Evolutionary conservation across 768 basidiomycete species (phyloP).

Genomic region (Termitomyces sp.): DNA sequence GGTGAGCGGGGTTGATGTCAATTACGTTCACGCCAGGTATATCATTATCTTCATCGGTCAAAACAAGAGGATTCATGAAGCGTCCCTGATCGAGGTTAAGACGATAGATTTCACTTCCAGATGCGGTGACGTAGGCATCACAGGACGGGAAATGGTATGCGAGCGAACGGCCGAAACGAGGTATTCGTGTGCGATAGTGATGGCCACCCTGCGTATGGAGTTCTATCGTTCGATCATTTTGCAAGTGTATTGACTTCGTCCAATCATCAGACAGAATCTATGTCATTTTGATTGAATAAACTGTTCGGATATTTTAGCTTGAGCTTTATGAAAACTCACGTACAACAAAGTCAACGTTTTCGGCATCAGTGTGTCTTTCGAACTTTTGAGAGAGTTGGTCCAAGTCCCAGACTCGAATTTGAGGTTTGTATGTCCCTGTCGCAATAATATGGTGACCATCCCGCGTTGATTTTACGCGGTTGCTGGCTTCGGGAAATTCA

Average conservation of each 20-base stretch:
- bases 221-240: conserved; percentile 92
- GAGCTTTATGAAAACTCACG: conserved; percentile 44
- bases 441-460: conserved; percentile 93
- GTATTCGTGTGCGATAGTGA: conserved; percentile 91
- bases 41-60: conserved; percentile 44
- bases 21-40: conserved; percentile 85
- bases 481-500: conserved; percentile 95
- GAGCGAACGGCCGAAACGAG: conserved; percentile 86
- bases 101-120: conserved; percentile 85
- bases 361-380: conserved; percentile 91
- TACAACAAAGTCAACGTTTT: conserved; percentile 98
- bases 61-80: conserved; percentile 76
- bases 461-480: conserved; percentile 81
- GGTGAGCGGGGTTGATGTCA: conserved; percentile 92
- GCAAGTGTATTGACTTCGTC: conserved; percentile 97
- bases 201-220: conserved; percentile 92
- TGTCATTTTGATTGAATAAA: background rate
- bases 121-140: conserved; percentile 80
- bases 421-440: conserved; percentile 97
- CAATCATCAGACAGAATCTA: conserved; percentile 93
- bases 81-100: conserved; percentile 95
- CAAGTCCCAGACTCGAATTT: conserved; percentile 94
- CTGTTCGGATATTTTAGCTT: conserved; percentile 3
- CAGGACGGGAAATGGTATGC: conserved; percentile 94
- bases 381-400: conserved; percentile 91